These are phyloP conservation scores for Grigorovia yakushimaensis DNA, from an alignment of 805 yeast genomes.

Conservation along the genomic window DNA sequence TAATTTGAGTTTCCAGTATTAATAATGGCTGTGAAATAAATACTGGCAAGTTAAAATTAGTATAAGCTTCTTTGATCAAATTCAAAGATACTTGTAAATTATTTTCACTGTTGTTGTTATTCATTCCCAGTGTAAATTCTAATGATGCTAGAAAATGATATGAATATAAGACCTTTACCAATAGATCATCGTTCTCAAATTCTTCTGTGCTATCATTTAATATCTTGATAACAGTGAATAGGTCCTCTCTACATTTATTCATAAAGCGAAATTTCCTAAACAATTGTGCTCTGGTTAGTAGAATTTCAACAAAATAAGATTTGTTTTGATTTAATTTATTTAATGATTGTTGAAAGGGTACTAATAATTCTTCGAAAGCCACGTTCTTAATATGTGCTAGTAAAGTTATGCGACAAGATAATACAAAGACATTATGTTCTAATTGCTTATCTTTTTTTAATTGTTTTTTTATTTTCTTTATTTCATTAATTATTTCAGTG, in stretches of 20 bases:
- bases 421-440: slow-evolving; percentile 5
- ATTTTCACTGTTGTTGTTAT: background rate
- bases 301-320: slow-evolving; percentile 11
- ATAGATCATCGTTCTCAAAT: slow-evolving; percentile 7
- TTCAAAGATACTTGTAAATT: slow-evolving; percentile 1
- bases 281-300: slow-evolving; percentile 17
- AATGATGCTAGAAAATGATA: slow-evolving; percentile 11
- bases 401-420: slow-evolving; percentile 14
- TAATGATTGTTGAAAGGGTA: slow-evolving; percentile 11
- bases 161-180: slow-evolving; percentile 10
- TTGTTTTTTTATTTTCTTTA: background rate
- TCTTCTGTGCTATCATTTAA: slow-evolving; percentile 6
- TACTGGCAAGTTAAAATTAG: slow-evolving; percentile 8
- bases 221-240: slow-evolving; percentile 8
- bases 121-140: slow-evolving; percentile 4
- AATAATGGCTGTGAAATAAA: slow-evolving; percentile 8
- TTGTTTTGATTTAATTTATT: slow-evolving; percentile 5
- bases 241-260: slow-evolving; percentile 9
- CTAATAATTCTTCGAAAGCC: slow-evolving; percentile 6
- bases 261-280: slow-evolving; percentile 10
- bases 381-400: slow-evolving; percentile 6
- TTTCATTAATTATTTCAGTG: background rate
- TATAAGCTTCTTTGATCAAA: slow-evolving; percentile 6
- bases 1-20: slow-evolving; percentile 8
- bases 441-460: background rate